A percentile compares a stretch with the other conserved stretches of the same genome.
Evolutionary conservation across 768 basidiomycete genomes (phyloP).

Genomic region (Lactarius pseudohatsudake): DNA sequence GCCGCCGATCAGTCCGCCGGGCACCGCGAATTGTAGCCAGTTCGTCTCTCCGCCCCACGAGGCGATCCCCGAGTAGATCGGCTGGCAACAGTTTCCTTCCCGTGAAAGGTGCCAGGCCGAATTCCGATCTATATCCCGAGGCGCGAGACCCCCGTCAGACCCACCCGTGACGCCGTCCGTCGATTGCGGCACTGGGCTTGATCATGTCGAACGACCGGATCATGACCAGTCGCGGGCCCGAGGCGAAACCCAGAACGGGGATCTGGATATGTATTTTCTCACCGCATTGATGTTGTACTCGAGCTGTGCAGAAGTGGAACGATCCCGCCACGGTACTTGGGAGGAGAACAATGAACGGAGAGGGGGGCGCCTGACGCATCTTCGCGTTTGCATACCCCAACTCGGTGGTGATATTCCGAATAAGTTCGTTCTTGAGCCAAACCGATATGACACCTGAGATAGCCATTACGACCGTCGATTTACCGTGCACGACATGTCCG

Average conservation of each 20-base stretch:
- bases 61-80: conserved; percentile 89
- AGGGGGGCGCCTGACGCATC: conserved; percentile 46
- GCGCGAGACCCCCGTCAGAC: conserved; percentile 84
- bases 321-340: too few species aligned
- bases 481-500: conserved; percentile 99
- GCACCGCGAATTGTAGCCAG: conserved; percentile 90
- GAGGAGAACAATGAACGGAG: too few species aligned
- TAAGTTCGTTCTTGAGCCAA: conserved; percentile 99
- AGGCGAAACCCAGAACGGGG: conserved; percentile 83
- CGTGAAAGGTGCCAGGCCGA: conserved; percentile 87
- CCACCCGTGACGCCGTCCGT: conserved; percentile 98
- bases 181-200: conserved; percentile 95
- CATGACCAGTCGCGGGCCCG: conserved; percentile 91
- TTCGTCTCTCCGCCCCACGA: conserved; percentile 94
- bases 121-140: conserved; percentile 96
- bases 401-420: conserved; percentile 42
- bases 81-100: conserved; percentile 90
- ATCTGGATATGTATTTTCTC: conserved; percentile 97
- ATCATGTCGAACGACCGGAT: conserved; percentile 99
- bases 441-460: conserved; percentile 99
- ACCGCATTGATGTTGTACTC: conserved; percentile 71
- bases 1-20: conserved; percentile 96
- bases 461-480: conserved; percentile 95
- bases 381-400: conserved; percentile 79
- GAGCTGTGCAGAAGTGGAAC: too few species aligned